These are phyloP conservation scores for Ustilago loliicola DNA, from an alignment of 1,284 basidiomycete genomes.

Conservation along the genomic window DNA sequence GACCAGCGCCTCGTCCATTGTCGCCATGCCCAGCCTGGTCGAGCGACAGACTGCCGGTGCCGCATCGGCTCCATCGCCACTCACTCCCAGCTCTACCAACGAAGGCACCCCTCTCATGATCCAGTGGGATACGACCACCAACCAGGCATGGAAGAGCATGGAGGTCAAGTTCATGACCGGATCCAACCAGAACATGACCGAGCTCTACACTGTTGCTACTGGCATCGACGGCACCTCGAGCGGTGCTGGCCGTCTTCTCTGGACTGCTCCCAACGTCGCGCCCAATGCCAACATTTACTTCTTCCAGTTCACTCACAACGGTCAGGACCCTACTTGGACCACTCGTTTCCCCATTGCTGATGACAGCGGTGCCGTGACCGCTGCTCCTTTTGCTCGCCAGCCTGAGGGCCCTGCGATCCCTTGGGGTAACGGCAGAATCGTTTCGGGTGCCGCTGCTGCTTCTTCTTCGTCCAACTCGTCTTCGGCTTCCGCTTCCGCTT, in stretches of 20 bases:
- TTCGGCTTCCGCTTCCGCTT: slow-evolving; percentile 20
- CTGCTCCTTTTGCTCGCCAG: slow-evolving; percentile 75
- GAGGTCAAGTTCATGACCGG: slow-evolving; percentile 78
- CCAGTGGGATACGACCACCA: slow-evolving; percentile 48
- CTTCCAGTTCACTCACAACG: slow-evolving; percentile 65
- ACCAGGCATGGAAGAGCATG: slow-evolving; percentile 71
- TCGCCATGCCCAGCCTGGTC: slow-evolving; percentile 20
- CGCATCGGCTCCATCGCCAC: slow-evolving; percentile 29
- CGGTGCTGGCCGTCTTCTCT: slow-evolving; percentile 73
- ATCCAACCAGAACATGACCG: slow-evolving; percentile 79
- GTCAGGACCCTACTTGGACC: slow-evolving; percentile 77
- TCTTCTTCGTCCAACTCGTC: slow-evolving; percentile 17
- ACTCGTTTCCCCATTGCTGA: slow-evolving; percentile 83
- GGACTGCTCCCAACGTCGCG: slow-evolving; percentile 81
- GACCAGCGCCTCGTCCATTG: slow-evolving; percentile 32
- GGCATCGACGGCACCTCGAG: slow-evolving; percentile 76
- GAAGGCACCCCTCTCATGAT: slow-evolving; percentile 47
- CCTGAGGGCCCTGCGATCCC: slow-evolving; percentile 75
- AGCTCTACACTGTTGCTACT: slow-evolving; percentile 77
- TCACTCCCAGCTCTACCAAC: slow-evolving; percentile 31
- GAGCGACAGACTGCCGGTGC: slow-evolving; percentile 30
- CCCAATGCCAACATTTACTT: slow-evolving; percentile 71
- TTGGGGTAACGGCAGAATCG: slow-evolving; percentile 80
- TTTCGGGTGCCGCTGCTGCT: slow-evolving; percentile 65
- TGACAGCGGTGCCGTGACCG: slow-evolving; percentile 73